These are phyloP conservation scores for Kondoa malvinella DNA, from an alignment of 768 basidiomycete genomes.

Conservation along the genomic window DNA sequence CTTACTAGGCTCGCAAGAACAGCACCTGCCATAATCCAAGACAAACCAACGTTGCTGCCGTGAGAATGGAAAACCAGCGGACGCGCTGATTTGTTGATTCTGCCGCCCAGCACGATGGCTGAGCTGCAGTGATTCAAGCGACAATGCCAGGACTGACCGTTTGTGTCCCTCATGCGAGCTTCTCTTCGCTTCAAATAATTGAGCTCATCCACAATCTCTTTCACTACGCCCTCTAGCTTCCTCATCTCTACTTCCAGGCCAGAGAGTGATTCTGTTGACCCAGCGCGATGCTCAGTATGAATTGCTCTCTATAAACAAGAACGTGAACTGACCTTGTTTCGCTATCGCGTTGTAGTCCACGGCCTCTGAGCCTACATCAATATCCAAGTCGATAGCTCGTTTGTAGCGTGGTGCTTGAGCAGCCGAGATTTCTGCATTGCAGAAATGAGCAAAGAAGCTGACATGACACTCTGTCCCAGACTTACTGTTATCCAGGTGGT, in stretches of 20 bases:
- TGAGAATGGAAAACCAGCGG: constrained; percentile 81
- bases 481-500: constrained; percentile 56
- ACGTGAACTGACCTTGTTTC: constrained; percentile 43
- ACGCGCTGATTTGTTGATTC: constrained; percentile 84
- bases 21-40: constrained; percentile 89
- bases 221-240: constrained; percentile 82
- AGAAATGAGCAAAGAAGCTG: background rate
- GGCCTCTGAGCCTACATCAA: constrained; percentile 95
- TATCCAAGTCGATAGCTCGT: constrained; percentile 73
- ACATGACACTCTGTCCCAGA: constrained; percentile 19
- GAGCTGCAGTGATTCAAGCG: background rate
- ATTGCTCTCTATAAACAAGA: background rate
- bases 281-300: background rate
- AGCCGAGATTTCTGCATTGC: constrained; percentile 36
- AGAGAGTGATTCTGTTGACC: constrained; percentile 66
- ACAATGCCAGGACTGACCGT: constrained; percentile 39
- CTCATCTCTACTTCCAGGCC: constrained; percentile 96
- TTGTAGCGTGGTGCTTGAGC: constrained; percentile 40
- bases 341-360: constrained; percentile 99
- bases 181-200: constrained; percentile 80
- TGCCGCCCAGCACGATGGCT: constrained; percentile 30
- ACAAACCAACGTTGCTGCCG: constrained; percentile 54
- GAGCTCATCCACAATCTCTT: constrained; percentile 87
- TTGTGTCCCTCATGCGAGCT: constrained; percentile 69
- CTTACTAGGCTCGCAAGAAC: constrained; percentile 43